Base-by-base conservation (phyloP, 1,284 basidiomycete species). In the Puccinia sorghi region DNA sequence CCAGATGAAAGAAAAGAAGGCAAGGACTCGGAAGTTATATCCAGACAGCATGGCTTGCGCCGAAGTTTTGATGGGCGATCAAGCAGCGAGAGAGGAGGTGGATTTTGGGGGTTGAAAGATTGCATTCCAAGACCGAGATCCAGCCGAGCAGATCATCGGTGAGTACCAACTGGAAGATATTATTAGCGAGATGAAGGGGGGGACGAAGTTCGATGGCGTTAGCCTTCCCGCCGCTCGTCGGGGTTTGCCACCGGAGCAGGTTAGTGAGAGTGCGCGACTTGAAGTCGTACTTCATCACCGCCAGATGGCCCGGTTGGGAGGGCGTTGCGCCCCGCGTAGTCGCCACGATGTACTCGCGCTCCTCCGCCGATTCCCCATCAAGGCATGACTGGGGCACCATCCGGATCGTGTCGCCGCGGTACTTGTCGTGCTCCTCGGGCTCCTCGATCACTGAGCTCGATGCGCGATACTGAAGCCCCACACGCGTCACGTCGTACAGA, bases 1-100 rank as follows among this genome's bases (percentile, higher is more conserved):
- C n/a, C n/a, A n/a, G n/a, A n/a, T n/a, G n/a, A n/a, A n/a, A n/a
- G n/a, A n/a, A n/a, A n/a, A n/a, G n/a, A n/a, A n/a, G n/a, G n/a
- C n/a, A n/a, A n/a, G n/a, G n/a, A n/a, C n/a, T n/a, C n/a, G n/a
- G n/a, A n/a, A n/a, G 5, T 46, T 64, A 64, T 22, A 84, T 80
- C 83, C 83, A 84, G 20, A 83, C 81, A 4, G 83, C 83, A 71
- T 84, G 83, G 72, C 83, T 84, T 9, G 83, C 83, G 12, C 83
- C 74, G 43, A 76, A 32, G 17, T 72, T 79, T 5, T 59, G 22
- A 22, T 57, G 39, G 41, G 77, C 80, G 3, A 83, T 82, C 13
- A 84, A 75, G 61, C 80, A 64, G 11, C 79, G 72, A 0, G 80
- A 61, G 4, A 82, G 80, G 9, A 81, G 43, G 32, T 80, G 69